Evolutionary conservation across 2,329 filamentous ascomycete species (phyloP), one percentile per base, ranked within the genome.

Genomic region (Paecilomyces sp.): DNA sequence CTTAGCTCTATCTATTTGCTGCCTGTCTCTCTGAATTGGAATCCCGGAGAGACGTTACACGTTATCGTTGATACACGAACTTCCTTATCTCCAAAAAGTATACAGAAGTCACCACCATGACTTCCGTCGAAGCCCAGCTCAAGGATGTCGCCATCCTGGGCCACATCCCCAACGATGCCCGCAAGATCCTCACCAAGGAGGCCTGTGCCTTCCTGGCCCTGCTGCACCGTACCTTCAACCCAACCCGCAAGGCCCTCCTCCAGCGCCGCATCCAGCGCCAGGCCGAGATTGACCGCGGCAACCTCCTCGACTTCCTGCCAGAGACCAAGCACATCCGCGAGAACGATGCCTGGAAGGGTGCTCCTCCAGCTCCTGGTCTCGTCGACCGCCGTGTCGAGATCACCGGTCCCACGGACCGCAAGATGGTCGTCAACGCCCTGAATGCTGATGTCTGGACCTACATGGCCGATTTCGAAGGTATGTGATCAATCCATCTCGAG

Each of bases 381-480:
- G 87, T 96, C 53, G 94, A 99, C 80, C 88, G 94, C 65, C 87
- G 94, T 62, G 90, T 97, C 33, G 94, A 99, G 81, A 99, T 97
- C 71, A 99, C 94, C 4, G 94, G 94, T 8, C 94, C 94, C 0
- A 97, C 92, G 6, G 94, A 97, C 78, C 85, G 94, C 67, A 99
- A 97, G 85, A 99, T 99, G 94, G 92, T 97, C 55, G 91, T 97
- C 64, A 99, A 99, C 75, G 94, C 94, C 9, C 74, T 97, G 74
- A 99, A 97, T 77, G 88, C 93, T 54, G 85, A 97, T 71, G 94
- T 97, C 25, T 97, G 90, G 89, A 97, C 93, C 59, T 99, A 97
- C 72, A 99, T 99, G 94, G 94, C 94, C 55, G 94, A 99, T 78
- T 96, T 99, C 67, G 94, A 99, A 80, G 93, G 92, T 94, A 76